Conservation (phyloP, 805 yeast genomes). For the Lipomyces orientalis region DNA sequence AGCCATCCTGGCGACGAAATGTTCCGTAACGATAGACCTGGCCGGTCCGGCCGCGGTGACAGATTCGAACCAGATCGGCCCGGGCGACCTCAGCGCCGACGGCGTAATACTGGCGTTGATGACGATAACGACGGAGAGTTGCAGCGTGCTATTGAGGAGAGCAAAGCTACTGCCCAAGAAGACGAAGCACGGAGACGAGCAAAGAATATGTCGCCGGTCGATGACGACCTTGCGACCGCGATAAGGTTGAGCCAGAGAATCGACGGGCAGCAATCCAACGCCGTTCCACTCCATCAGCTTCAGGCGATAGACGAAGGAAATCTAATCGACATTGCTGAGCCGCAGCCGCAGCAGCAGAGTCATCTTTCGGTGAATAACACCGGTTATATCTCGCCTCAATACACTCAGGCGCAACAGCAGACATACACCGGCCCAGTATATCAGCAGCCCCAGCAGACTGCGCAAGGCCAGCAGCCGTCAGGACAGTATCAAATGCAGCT, state of each 20-base stretch:
- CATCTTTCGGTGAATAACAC: not conserved
- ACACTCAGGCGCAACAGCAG: not conserved
- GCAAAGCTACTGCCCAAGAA: conserved; percentile 82
- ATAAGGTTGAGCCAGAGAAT: conserved; percentile 60
- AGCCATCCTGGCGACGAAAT: conserved; percentile 17
- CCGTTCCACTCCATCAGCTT: conserved; percentile 78
- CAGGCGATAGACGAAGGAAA: conserved; percentile 53
- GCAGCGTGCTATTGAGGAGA: conserved; percentile 78
- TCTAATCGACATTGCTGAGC: conserved; percentile 55
- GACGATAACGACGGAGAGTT: conserved; percentile 62
- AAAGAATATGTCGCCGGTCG: conserved; percentile 50
- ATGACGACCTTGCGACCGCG: conserved; percentile 71
- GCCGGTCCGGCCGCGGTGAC: not conserved
- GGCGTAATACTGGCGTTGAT: conserved; percentile 11
- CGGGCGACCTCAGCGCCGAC: conserved; percentile 15
- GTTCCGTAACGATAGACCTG: conserved; percentile 5
- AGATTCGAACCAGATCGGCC: not conserved
- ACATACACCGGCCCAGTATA: conserved; percentile 73
- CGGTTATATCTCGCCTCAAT: not conserved
- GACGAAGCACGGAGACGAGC: conserved; percentile 58
- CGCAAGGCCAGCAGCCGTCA: conserved; percentile 85
- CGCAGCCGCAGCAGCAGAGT: conserved; percentile 36
- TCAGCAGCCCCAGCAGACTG: conserved; percentile 92
- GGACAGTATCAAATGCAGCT: conserved; percentile 72
- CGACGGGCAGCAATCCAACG: not conserved